Base-by-base conservation (phyloP, 306 rosid genomes). In the Ammopiptanthus mongolicus region DNA sequence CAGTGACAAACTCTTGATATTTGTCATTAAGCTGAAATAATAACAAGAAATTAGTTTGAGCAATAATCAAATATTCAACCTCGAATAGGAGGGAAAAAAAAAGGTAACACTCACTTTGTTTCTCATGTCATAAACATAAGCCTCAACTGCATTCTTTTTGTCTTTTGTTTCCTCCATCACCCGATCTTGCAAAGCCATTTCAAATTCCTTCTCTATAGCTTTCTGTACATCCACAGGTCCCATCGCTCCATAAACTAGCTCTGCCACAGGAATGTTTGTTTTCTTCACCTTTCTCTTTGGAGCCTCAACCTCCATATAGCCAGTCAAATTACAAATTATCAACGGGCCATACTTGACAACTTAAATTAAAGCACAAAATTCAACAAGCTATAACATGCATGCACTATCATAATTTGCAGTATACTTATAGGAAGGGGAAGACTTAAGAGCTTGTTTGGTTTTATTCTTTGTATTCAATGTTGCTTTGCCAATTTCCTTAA, bases 101-200 rank as follows among this genome's bases (percentile, higher is more conserved):
- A 56, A 41, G 21, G 22, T 15, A 33, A 42, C 2, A 8, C 60
- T n/a, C 79, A 86, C 98, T 92, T 95, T 95, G 83, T 92, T 95
- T 79, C 97, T 88, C 97, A 88, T 90, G 75, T 95, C 97, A 81
- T 95, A 95, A 17, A 95, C 99, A 70, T 92, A 95, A 10, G 99
- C 89, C 87, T 95, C 97, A 0, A 92, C 99, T 9, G 96, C 97
- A 83, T 92, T 95, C 76, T 95, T 95, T 90, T 83, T 90, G 81
- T 95, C 99, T 67, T 95, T 95, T 8, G 97, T 95, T 77, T 95
- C 99, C 76, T 95, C 99, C 97, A 95, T 95, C 22, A 95, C 96
- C 8, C 97, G 88, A 67, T 95, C 99, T 82, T 95, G 97, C 76
- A 95, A 78, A 68, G 99, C 99, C 99, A 95, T 95, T 84, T 95